phyloP scores from a whole-genome alignment of 345 rosid species.

The Pelargonium nanum region DNA sequence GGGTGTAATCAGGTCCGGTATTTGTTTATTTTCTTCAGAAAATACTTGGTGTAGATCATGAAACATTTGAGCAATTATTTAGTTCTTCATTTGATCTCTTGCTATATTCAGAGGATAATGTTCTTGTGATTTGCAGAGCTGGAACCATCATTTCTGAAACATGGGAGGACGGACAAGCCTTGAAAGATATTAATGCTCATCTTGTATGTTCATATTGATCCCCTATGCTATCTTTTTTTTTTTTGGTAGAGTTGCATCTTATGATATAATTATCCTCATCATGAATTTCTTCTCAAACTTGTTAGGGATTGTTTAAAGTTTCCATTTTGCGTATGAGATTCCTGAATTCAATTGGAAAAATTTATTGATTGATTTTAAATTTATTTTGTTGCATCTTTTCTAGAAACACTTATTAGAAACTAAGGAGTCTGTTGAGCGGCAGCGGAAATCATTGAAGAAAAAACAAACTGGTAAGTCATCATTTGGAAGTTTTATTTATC shows the following conservation, averaged over 20 bases:
- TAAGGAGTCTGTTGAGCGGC: conserved; percentile 92
- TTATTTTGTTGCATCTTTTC: conserved; percentile 1
- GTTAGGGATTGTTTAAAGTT: not conserved
- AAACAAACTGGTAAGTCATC: conserved; percentile 55
- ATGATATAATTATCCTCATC: not conserved
- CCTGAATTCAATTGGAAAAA: not conserved
- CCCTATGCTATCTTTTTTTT: not conserved
- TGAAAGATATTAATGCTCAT: conserved; percentile 89
- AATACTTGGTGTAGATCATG: not conserved
- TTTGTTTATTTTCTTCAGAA: conserved; percentile 1
- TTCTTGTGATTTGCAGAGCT: conserved; percentile 49
- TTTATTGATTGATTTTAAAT: too few relatives aligned
- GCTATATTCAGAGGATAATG: not conserved
- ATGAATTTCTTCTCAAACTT: not conserved
- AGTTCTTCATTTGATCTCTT: not conserved
- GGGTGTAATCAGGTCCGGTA: conserved; percentile 78
- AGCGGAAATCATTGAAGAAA: conserved; percentile 82
- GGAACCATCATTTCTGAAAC: conserved; percentile 96
- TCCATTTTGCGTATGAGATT: not conserved
- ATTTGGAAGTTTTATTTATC: not conserved
- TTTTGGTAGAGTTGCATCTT: not conserved
- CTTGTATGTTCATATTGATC: conserved; percentile 46
- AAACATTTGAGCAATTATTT: not conserved
- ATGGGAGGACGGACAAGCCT: conserved; percentile 97
- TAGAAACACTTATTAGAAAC: conserved; percentile 83